Percentiles rank a stretch among this genome's conserved stretches.
phyloP scores from a whole-genome alignment of 306 rosid species.

The Gynostemma pentaphyllum region DNA sequence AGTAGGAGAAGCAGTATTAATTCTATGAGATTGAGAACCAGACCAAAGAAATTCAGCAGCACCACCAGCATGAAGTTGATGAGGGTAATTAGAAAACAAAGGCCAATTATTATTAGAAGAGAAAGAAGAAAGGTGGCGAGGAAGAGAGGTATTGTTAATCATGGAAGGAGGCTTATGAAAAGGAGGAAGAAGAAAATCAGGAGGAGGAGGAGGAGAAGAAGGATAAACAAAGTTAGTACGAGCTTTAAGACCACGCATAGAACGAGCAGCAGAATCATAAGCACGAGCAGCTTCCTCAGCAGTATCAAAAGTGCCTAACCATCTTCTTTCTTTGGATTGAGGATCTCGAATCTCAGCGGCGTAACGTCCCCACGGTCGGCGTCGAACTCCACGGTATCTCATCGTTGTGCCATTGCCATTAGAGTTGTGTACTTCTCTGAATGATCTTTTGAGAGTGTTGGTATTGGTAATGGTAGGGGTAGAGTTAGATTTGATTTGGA shows the following conservation, averaged over 20 bases:
- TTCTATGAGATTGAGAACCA: not conserved
- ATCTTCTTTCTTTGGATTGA: constrained; percentile 7
- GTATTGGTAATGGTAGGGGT: not conserved
- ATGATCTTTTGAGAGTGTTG: not conserved
- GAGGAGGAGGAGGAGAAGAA: not conserved
- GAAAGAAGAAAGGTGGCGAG: not conserved
- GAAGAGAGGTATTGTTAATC: not conserved
- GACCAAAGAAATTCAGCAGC: not conserved
- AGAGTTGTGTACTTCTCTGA: constrained; percentile 5
- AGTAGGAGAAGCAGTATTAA: constrained; percentile 7
- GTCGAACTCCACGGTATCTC: constrained; percentile 81
- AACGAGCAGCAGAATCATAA: constrained; percentile 4
- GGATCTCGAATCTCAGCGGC: constrained; percentile 84
- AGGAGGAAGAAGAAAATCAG: not conserved
- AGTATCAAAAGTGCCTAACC: constrained; percentile 51
- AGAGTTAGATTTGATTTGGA: not conserved
- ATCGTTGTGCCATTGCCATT: constrained; percentile 12
- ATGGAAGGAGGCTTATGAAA: not conserved
- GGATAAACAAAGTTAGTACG: constrained; percentile 7
- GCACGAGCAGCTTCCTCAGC: constrained; percentile 36
- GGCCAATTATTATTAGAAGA: not conserved
- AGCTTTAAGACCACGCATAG: constrained; percentile 5
- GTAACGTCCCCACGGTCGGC: constrained; percentile 92
- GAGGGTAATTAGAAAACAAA: not conserved
- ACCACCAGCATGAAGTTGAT: too few species aligned